Evolutionary conservation across 2,329 filamentous ascomycete species (phyloP), one percentile per base, ranked within the genome.

Genomic region (Magnaporthiopsis poae): DNA sequence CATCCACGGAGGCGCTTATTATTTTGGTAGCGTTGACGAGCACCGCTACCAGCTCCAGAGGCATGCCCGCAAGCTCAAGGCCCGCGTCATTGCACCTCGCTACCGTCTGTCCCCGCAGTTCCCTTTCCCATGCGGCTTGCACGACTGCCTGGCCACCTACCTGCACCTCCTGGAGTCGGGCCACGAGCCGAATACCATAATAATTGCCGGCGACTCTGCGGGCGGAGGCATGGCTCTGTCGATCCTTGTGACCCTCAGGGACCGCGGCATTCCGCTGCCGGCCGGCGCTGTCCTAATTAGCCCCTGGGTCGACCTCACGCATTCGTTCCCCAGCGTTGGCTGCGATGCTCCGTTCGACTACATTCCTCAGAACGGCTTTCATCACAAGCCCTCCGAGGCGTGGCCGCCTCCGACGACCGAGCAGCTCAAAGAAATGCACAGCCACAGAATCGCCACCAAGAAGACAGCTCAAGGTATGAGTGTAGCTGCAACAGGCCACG

Each of bases 41-140:
- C 95, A 98, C 80, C 88, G 95, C n/a, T 98, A 98, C 78, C 94
- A 98, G 81, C 88, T 99, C 83, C 95, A 99, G 77, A 85, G 94
- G 63, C 93, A 98, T 82, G 95, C 95, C 35, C 85, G 95, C 66
- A 98, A 98, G 78, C 83, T 99, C 68, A 92, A 95, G 77, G 94
- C 92, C 25, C 85, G 92, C 66, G 90, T 97, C 9, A 87, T 98
- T 75, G 92, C 94, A 31, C 90, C 94, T 5, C 82, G 87, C 68
- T 99, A 98, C 76, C 87, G 95, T 60, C 82, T 99, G 36, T 86
- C 95, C 7, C 95, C 94, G 2, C 93, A 98, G 75, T 99, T 94
- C 68, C 95, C 95, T 0, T 99, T 99, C 70, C 95, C 95, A 0
- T 98, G 95, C 73, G 92, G 91, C 35, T 78, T 99, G 9, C 88